These are phyloP conservation scores for Plasmodium cynomolgi DNA, from an alignment of 169 alveolate genomes.

Conservation along the genomic window DNA sequence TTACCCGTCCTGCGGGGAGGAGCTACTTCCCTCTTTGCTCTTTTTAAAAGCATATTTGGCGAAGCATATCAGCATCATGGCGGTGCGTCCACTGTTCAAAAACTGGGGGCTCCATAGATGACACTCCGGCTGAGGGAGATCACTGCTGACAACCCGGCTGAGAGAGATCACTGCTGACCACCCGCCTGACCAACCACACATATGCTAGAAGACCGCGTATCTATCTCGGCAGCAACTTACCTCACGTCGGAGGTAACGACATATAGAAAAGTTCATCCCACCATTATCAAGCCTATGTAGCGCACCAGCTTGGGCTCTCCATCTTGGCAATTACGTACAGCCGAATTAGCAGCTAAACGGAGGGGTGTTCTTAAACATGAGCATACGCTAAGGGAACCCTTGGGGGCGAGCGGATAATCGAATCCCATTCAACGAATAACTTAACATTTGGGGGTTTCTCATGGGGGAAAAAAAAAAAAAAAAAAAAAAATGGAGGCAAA, in stretches of 20 bases:
- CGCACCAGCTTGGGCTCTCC: not conserved
- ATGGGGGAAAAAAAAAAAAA: not conserved
- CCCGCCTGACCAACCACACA: not conserved
- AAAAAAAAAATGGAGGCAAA: constrained; percentile 14
- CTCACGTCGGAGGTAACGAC: not conserved
- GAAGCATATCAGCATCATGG: not conserved
- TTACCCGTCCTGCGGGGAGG: not conserved
- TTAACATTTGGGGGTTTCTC: not conserved
- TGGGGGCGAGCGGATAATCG: not conserved
- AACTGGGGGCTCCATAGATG: not conserved
- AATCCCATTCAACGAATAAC: not conserved
- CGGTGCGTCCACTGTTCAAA: not conserved
- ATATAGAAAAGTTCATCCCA: not conserved
- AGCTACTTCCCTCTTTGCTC: not conserved
- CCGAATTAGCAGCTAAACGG: not conserved
- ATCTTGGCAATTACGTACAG: not conserved
- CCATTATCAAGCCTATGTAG: not conserved
- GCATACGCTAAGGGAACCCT: not conserved
- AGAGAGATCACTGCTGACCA: not conserved
- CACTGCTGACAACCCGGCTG: not conserved
- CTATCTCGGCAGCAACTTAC: not conserved
- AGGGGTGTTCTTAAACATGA: not conserved
- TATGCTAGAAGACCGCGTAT: not conserved
- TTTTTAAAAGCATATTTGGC: not conserved
- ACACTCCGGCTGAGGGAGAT: not conserved